Evolutionary conservation across 345 rosid species (phyloP).

Genomic region (Punica granatum): DNA sequence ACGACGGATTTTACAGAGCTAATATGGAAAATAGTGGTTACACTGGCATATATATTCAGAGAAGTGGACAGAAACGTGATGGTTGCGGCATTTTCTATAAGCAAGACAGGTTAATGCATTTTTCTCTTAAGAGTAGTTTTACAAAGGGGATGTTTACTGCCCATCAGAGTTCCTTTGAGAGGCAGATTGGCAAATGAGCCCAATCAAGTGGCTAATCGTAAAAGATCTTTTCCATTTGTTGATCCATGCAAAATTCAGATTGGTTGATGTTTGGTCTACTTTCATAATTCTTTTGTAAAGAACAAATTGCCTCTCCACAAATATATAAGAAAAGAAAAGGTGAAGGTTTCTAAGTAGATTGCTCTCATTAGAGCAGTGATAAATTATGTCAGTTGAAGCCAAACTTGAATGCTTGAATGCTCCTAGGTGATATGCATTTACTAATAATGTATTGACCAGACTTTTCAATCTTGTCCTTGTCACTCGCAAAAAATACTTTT

Average conservation of each 20-base stretch:
- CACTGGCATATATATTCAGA: slow-evolving; percentile 66
- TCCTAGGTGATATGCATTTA: not conserved
- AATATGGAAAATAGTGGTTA: slow-evolving; percentile 61
- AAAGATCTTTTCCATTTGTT: too few relatives aligned
- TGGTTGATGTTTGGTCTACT: not conserved
- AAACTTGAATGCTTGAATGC: too few relatives aligned
- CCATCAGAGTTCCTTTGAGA: not conserved
- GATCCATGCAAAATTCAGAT: not conserved
- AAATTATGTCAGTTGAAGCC: not conserved
- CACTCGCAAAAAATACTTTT: not conserved
- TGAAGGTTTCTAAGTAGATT: not conserved
- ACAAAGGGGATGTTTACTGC: too few relatives aligned
- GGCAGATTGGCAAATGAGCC: not conserved
- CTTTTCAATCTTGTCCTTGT: not conserved
- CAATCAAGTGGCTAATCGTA: not conserved
- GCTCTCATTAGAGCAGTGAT: not conserved
- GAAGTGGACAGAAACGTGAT: slow-evolving; percentile 81
- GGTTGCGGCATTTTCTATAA: slow-evolving; percentile 89
- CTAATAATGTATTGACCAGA: not conserved
- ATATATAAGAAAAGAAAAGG: too few relatives aligned
- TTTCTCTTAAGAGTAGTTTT: not conserved
- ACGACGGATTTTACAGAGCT: slow-evolving; percentile 60
- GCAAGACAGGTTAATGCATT: slow-evolving; percentile 42
- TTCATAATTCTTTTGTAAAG: too few relatives aligned
- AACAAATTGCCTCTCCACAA: too few relatives aligned